These are phyloP conservation scores for Fusarium sp. DNA, from an alignment of 2,329 filamentous ascomycete genomes.

Conservation along the genomic window DNA sequence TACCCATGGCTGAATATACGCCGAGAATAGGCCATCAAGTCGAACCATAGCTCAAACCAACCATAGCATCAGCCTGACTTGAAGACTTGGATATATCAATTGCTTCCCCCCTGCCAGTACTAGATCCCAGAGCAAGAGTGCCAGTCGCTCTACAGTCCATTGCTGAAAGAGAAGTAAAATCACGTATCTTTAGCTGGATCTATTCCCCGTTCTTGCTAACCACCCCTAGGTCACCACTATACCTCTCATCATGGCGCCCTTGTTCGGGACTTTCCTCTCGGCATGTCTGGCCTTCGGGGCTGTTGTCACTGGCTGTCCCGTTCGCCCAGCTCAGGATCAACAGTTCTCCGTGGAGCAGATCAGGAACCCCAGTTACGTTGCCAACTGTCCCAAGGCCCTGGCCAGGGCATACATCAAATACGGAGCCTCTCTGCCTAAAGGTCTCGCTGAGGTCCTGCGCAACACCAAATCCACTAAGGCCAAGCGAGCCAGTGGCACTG, in stretches of 20 bases:
- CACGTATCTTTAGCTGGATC: not conserved
- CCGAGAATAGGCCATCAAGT: not conserved
- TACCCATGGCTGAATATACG: not conserved
- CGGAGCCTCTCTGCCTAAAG: constrained; percentile 47
- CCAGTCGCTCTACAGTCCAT: not conserved
- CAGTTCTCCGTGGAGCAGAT: constrained; percentile 51
- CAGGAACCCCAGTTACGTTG: constrained; percentile 51
- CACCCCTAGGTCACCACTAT: not conserved
- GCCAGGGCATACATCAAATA: constrained; percentile 53
- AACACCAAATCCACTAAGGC: constrained; percentile 23
- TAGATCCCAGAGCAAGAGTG: not conserved
- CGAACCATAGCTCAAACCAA: not conserved
- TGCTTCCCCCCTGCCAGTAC: not conserved
- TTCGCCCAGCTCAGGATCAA: constrained; percentile 7
- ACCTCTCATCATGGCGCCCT: not conserved
- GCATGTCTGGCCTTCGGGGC: constrained; percentile 40
- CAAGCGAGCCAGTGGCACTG: constrained; percentile 45
- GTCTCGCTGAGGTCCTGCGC: constrained; percentile 44
- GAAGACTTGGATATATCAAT: not conserved
- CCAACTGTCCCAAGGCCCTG: constrained; percentile 50
- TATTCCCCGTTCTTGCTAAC: not conserved
- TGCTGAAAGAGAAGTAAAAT: not conserved
- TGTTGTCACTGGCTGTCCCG: constrained; percentile 29
- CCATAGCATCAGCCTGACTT: not conserved
- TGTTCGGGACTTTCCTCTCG: not conserved